Base-by-base conservation (phyloP, 768 basidiomycete genomes). In the Hirschioporus abietinus region DNA sequence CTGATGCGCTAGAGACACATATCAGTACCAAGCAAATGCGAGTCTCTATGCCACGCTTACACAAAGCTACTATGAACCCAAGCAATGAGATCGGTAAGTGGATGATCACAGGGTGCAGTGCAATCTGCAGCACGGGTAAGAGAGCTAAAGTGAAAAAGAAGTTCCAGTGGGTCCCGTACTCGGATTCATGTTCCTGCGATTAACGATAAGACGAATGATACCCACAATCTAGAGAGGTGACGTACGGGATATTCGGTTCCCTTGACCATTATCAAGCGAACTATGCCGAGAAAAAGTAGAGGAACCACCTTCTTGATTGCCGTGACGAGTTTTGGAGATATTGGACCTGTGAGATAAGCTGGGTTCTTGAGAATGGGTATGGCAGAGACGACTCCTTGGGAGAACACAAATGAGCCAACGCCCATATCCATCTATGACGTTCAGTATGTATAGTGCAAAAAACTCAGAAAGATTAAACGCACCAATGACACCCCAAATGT, bases 161-260 rank as follows among this genome's bases (percentile, higher is more conserved):
- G 75, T 99, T 99, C 97, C 97, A 99, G 72, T 99, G 96, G 0
- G 87, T 86, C 0, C 97, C 97, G 70, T 99, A 99, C 78, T 99
- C 97, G 0, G 95, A 90, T 65, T 91, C 89, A 67, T 99, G 97
- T 79, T 99, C 97, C 96, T 90, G 67, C 34, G 20, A 12, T 6
- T 52, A 26, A 61, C 42, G 30, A 58, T 35, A 63, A 15, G 58
- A 23, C 27, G 68, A 24, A 64, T 65, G 65, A 34, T 64, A 58
- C 64, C 10, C 34, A 63, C 27, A 1, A 58, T 52, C 17, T 1
- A 6, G 58, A 59, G 59, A 52, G 24, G n/a, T 8, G 25, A 75
- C 87, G 26, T 76, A 96, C 96, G 4, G 96, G 97, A 76, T 99
- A 99, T 66, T 95, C 93, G 0, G 89, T 87, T 12, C 92, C 93